phyloP scores from a whole-genome alignment of 371 early-diverging fungal genomes.

The Rhizomucor pusillus region DNA sequence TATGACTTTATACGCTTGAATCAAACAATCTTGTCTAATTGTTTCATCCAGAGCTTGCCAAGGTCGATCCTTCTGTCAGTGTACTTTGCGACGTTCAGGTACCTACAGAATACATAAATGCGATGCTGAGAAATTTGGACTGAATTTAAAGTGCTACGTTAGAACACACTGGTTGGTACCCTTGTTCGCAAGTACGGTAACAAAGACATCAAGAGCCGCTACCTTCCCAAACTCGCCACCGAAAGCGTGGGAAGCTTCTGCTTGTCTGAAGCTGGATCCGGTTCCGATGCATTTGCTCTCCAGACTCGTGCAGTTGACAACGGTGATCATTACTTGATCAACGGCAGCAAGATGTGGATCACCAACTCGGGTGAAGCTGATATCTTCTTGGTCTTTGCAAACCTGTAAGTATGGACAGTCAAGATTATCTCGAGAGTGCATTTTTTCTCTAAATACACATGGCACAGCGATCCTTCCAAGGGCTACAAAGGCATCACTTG shows the following conservation, averaged over 20 bases:
- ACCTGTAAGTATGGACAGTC: constrained; percentile 57
- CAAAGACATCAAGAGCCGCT: constrained; percentile 76
- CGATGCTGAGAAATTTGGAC: background rate
- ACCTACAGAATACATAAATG: constrained; percentile 3
- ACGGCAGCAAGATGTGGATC: constrained; percentile 94
- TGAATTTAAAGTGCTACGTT: constrained; percentile 46
- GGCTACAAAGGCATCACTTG: constrained; percentile 99
- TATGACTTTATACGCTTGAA: constrained; percentile 7
- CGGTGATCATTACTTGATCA: constrained; percentile 89
- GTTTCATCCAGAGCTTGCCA: constrained; percentile 75
- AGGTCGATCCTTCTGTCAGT: constrained; percentile 92
- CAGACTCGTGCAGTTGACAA: constrained; percentile 89
- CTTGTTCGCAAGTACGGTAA: constrained; percentile 85
- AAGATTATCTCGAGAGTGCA: background rate
- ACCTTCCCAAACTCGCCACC: constrained; percentile 80
- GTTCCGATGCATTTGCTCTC: constrained; percentile 96
- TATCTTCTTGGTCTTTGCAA: constrained; percentile 97
- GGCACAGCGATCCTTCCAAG: constrained; percentile 76
- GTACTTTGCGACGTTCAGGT: constrained; percentile 95
- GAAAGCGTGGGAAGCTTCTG: constrained; percentile 92
- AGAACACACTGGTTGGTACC: constrained; percentile 97
- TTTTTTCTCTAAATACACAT: background rate
- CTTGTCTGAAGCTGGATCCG: constrained; percentile 91
- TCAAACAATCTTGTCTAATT: background rate
- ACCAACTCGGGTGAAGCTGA: constrained; percentile 91